Evolutionary conservation across 768 basidiomycete genomes (phyloP).

Genomic region (Holtermannia corniformis): DNA sequence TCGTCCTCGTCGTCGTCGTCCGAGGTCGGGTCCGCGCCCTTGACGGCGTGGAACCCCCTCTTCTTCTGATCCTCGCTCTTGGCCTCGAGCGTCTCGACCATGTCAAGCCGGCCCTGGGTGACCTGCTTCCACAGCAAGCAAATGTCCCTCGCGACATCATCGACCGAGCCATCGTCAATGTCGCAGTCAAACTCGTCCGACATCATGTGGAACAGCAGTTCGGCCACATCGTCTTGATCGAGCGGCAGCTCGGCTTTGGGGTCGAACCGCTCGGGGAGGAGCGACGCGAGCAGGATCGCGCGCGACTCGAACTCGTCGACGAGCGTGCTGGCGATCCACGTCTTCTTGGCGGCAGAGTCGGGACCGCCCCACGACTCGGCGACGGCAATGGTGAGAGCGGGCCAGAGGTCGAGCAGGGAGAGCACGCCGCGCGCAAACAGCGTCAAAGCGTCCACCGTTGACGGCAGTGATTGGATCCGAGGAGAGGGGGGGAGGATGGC

Average conservation of each 20-base stretch:
- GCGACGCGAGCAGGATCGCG: conserved; percentile 49
- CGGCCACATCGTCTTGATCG: conserved; percentile 70
- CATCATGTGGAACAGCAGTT: conserved; percentile 71
- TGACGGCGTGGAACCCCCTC: conserved; percentile 20
- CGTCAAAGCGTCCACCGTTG: conserved; percentile 25
- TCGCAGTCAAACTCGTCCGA: conserved; percentile 75
- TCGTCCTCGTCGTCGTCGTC: conserved; percentile 17
- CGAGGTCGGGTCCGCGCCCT: conserved; percentile 11
- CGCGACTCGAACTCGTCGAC: conserved; percentile 51
- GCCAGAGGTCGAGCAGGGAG: conserved; percentile 73
- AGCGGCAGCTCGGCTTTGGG: conserved; percentile 36
- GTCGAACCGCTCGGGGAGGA: conserved; percentile 12
- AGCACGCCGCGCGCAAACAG: conserved; percentile 81
- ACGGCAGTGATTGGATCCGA: background rate
- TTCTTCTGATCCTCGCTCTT: conserved; percentile 16
- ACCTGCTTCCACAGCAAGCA: conserved; percentile 29
- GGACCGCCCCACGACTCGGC: conserved; percentile 80
- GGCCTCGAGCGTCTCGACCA: conserved; percentile 56
- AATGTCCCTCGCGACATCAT: conserved; percentile 58
- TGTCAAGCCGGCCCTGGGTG: conserved; percentile 45
- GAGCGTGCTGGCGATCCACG: conserved; percentile 62
- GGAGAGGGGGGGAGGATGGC: background rate
- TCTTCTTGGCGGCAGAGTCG: conserved; percentile 58
- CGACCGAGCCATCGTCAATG: conserved; percentile 76
- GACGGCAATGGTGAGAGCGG: conserved; percentile 74